Evolutionary conservation across 2,329 filamentous ascomycete species (phyloP), one percentile per base, ranked within the genome.

Genomic region (Talaromyces sp.): DNA sequence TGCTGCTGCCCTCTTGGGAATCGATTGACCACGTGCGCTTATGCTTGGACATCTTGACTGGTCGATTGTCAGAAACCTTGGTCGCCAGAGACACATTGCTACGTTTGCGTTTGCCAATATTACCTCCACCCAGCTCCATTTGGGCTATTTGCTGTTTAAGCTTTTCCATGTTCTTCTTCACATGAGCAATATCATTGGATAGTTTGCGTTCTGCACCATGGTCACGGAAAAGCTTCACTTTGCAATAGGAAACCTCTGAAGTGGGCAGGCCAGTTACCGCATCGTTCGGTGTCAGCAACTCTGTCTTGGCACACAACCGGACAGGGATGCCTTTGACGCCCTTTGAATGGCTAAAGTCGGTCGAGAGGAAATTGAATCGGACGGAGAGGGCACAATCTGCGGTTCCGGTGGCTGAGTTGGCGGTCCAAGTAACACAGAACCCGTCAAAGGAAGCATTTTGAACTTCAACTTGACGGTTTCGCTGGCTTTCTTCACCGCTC

Each of bases 321-420:
- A 99, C 92, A 0, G 94, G 93, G 65, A 97, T 97, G 38, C 94
- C 94, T 76, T 97, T 99, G 54, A 99, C 94, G 52, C 94, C 94
- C 72, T 99, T 99, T 10, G 94, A 97, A 71, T 97, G 94, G 74
- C 93, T 97, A 72, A 97, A 99, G 72, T 99, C 94, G 9, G 94
- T 99, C 0, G 94, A 99, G 0, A 99, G 81, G 71, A 99, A 99
- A 77, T 99, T 99, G 81, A 97, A 99, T 52, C 94, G 90, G 12
- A 97, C 91, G 9, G 92, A 89, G 59, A 99, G 86, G 54, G 87
- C 90, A 73, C 92, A 94, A 68, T 97, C 92, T 3, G 88, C 83
- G 70, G 11, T 75, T 0, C 87, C 86, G 54, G 87, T 88, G 48
- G 69, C 61, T 41, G 84, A 75, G 4, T 86, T 88, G 0, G 91